These are phyloP conservation scores for Pythium oligandrum DNA, from an alignment of 352 stramenopile genomes.

Conservation along the genomic window DNA sequence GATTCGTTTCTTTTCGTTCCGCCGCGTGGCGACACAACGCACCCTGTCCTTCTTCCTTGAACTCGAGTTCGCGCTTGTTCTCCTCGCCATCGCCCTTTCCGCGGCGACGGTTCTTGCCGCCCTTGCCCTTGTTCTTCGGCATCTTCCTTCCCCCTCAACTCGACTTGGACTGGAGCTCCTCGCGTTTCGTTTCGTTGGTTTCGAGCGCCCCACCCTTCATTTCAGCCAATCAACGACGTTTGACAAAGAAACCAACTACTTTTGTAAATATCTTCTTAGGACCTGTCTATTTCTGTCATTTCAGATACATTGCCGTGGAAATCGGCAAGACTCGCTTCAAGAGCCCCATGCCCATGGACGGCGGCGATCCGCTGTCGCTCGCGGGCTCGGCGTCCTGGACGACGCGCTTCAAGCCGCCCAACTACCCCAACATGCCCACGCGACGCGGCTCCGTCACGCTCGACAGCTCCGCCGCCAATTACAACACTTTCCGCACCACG, in stretches of 20 bases:
- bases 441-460: neutral
- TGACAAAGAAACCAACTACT: neutral
- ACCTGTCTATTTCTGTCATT: too few relatives aligned
- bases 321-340: too few relatives aligned
- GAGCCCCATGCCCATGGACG: too few relatives aligned
- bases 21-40: constrained; percentile 12
- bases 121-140: constrained; percentile 94
- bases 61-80: constrained; percentile 99
- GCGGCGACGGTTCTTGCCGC: constrained; percentile 96
- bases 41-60: constrained; percentile 99
- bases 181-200: constrained; percentile 19
- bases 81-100: constrained; percentile 99
- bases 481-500: constrained; percentile 15
- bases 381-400: constrained; percentile 15
- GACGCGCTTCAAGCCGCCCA: constrained; percentile 15
- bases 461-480: constrained; percentile 4
- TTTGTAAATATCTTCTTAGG: too few relatives aligned
- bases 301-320: too few relatives aligned
- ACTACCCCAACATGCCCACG: constrained; percentile 9
- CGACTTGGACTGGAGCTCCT: neutral
- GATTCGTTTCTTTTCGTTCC: neutral
- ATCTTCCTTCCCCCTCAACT: constrained; percentile 23
- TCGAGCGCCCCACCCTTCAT: constrained; percentile 3
- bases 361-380: constrained; percentile 14
- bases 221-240: constrained; percentile 14